Evolutionary conservation across 352 stramenopile genomes (phyloP).

Genomic region (Globisporangium acanthophoron): DNA sequence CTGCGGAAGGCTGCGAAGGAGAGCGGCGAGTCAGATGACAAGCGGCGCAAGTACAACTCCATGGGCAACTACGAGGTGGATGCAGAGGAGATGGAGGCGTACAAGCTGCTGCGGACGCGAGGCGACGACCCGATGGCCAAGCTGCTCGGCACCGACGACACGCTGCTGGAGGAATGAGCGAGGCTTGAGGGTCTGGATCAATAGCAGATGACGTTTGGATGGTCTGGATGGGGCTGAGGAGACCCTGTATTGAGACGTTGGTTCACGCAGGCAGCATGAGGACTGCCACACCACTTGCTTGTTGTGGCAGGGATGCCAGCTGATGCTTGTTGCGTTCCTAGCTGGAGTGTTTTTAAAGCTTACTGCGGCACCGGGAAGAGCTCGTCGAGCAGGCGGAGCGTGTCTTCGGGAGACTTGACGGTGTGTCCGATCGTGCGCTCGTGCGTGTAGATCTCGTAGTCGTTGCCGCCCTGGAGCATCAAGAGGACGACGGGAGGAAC

Average conservation of each 20-base stretch:
- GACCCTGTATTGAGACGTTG: background rate
- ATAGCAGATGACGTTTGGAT: background rate
- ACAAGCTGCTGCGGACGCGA: conserved; percentile 87
- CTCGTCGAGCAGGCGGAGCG: conserved; percentile 94
- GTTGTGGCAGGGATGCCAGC: background rate
- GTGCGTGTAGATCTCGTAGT: conserved; percentile 98
- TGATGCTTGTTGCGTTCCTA: background rate
- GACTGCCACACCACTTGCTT: too few relatives aligned
- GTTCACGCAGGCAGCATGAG: too few relatives aligned
- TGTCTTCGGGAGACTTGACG: conserved; percentile 96
- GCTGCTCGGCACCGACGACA: conserved; percentile 54
- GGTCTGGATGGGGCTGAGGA: too few relatives aligned
- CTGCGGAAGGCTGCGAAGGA: conserved; percentile 73
- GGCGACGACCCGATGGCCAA: conserved; percentile 94
- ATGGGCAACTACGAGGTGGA: conserved; percentile 88
- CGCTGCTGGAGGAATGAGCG: conserved; percentile 25
- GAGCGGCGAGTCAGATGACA: conserved; percentile 56
- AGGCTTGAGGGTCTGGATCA: background rate
- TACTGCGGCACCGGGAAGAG: conserved; percentile 86
- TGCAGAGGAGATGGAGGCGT: conserved; percentile 96
- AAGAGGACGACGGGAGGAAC: background rate
- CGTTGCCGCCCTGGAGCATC: conserved; percentile 90
- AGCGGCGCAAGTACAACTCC: conserved; percentile 95
- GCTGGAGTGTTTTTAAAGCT: background rate
- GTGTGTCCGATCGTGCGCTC: conserved; percentile 96